These are phyloP conservation scores for Thelephora terrestris DNA, from an alignment of 1,284 basidiomycete species.

Conservation along the genomic window DNA sequence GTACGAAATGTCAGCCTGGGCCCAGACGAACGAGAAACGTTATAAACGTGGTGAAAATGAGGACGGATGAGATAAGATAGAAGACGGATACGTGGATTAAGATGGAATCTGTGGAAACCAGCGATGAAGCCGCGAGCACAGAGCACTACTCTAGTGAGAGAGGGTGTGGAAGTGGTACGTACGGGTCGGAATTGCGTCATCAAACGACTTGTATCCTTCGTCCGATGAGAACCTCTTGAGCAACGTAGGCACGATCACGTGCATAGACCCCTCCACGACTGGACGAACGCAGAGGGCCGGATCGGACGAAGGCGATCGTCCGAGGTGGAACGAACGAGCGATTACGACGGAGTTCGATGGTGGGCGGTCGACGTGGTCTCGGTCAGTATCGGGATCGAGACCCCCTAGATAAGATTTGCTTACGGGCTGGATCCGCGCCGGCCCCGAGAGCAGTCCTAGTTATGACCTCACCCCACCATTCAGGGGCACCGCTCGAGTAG, in stretches of 20 bases:
- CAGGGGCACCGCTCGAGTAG: constrained; percentile 36
- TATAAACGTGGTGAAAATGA: background rate
- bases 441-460: constrained; percentile 60
- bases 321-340: too few species aligned
- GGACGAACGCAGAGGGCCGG: constrained; percentile 1
- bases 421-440: constrained; percentile 49
- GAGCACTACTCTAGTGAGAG: too few species aligned
- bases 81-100: too few species aligned
- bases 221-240: constrained; percentile 56
- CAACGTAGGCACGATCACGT: constrained; percentile 42
- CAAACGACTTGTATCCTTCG: constrained; percentile 60
- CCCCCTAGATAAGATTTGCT: constrained; percentile 10
- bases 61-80: background rate
- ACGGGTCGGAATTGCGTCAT: constrained; percentile 54
- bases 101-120: background rate
- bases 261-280: constrained; percentile 45
- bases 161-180: constrained; percentile 19
- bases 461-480: constrained; percentile 71
- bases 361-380: background rate
- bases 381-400: background rate
- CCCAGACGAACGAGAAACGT: background rate
- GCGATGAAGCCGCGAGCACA: background rate
- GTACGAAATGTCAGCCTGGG: too few species aligned
- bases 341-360: background rate
- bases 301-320: background rate